Percentiles rank a stretch among this genome's conserved stretches.
phyloP scores from a whole-genome alignment of 2,329 filamentous ascomycete species.

The Cladophialophora carrionii region DNA sequence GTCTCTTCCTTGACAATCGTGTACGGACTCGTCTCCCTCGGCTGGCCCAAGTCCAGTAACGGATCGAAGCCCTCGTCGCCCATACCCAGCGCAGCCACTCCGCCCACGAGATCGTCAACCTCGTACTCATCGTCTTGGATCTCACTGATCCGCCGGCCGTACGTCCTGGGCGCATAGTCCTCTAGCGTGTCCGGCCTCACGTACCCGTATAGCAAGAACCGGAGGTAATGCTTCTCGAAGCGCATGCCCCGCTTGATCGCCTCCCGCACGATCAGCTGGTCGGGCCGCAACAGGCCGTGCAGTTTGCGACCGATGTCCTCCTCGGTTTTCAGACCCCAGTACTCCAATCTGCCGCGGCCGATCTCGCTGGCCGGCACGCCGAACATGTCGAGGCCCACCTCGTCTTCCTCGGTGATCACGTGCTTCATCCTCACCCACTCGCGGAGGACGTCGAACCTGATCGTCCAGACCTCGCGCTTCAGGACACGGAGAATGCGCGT shows the following conservation, averaged over 20 bases:
- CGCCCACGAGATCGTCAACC: slow-evolving; percentile 35
- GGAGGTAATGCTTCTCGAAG: slow-evolving; percentile 33
- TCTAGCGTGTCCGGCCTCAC: slow-evolving; percentile 58
- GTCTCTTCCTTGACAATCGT: slow-evolving; percentile 30
- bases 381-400: slow-evolving; percentile 42
- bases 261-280: slow-evolving; percentile 40
- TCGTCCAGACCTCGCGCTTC: slow-evolving; percentile 58
- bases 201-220: slow-evolving; percentile 58
- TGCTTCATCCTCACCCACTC: slow-evolving; percentile 41
- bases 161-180: slow-evolving; percentile 56
- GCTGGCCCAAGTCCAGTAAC: slow-evolving; percentile 33
- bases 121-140: slow-evolving; percentile 35
- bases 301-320: slow-evolving; percentile 20
- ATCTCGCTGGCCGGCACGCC: slow-evolving; percentile 59
- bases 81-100: slow-evolving; percentile 32
- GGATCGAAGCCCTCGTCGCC: slow-evolving; percentile 34
- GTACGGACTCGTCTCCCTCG: slow-evolving; percentile 23
- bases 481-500: slow-evolving; percentile 63
- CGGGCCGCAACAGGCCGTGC: slow-evolving; percentile 37
- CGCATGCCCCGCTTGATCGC: slow-evolving; percentile 34
- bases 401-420: slow-evolving; percentile 20
- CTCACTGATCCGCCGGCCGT: slow-evolving; percentile 28
- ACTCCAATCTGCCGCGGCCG: slow-evolving; percentile 59
- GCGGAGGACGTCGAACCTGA: slow-evolving; percentile 57
- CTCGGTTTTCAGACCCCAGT: slow-evolving; percentile 53